phyloP scores from a whole-genome alignment of 345 rosid genomes.

The Bruguiera gymnorhiza region DNA sequence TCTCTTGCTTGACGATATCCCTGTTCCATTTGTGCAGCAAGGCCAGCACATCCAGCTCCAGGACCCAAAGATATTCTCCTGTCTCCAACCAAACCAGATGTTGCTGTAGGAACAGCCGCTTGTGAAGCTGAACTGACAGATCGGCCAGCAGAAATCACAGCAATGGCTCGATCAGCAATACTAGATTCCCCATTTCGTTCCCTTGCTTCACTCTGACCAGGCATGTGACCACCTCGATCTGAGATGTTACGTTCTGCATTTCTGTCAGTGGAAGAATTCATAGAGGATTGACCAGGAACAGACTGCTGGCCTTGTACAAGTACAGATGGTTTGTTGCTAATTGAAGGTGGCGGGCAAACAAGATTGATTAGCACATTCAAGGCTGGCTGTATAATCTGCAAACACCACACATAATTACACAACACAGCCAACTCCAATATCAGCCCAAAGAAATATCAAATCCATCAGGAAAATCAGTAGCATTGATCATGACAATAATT shows the following conservation, averaged over 20 bases:
- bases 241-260: slow-evolving; percentile 39
- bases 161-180: slow-evolving; percentile 39
- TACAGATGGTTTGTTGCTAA: slow-evolving; percentile 73
- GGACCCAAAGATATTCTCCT: slow-evolving; percentile 90
- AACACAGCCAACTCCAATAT: not conserved
- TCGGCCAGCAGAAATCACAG: slow-evolving; percentile 34
- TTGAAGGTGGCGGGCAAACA: slow-evolving; percentile 98
- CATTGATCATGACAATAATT: not conserved
- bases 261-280: slow-evolving; percentile 35
- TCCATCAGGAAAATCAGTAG: not conserved
- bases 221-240: slow-evolving; percentile 39
- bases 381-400: slow-evolving; percentile 95
- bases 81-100: slow-evolving; percentile 96
- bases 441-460: slow-evolving; percentile 8
- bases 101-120: slow-evolving; percentile 51
- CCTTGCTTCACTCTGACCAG: slow-evolving; percentile 46
- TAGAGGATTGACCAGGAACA: slow-evolving; percentile 43
- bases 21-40: slow-evolving; percentile 96
- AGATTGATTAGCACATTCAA: slow-evolving; percentile 85
- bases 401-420: slow-evolving; percentile 15
- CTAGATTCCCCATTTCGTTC: slow-evolving; percentile 52
- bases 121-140: slow-evolving; percentile 46
- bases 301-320: slow-evolving; percentile 54
- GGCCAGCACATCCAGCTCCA: slow-evolving; percentile 98
- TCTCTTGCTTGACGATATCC: slow-evolving; percentile 96